phyloP scores from a whole-genome alignment of 2,329 filamentous ascomycete species.

The Colletotrichum sp. region DNA sequence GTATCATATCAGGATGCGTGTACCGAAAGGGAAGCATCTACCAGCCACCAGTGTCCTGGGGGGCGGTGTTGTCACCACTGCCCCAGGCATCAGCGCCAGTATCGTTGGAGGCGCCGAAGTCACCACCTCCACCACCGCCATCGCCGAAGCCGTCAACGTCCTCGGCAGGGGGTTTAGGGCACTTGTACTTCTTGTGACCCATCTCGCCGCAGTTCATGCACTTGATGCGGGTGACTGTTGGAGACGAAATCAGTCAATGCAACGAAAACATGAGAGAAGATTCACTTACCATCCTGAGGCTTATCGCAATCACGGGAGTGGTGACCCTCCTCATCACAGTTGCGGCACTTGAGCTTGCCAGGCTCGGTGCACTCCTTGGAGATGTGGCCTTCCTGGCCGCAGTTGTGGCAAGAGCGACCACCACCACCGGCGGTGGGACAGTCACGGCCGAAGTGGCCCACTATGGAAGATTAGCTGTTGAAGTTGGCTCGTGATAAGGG shows the following conservation, averaged over 20 bases:
- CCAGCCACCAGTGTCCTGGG: not conserved
- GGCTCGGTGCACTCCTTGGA: constrained; percentile 55
- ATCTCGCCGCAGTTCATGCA: constrained; percentile 61
- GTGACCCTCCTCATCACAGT: constrained; percentile 66
- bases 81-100: not conserved
- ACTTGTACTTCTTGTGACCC: constrained; percentile 47
- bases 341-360: constrained; percentile 59
- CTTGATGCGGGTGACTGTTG: constrained; percentile 55
- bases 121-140: constrained; percentile 1
- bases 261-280: not conserved
- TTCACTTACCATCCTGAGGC: constrained; percentile 56
- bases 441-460: constrained; percentile 69
- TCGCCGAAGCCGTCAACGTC: constrained; percentile 26
- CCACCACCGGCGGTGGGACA: constrained; percentile 67
- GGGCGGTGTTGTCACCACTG: not conserved
- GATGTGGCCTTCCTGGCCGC: constrained; percentile 66
- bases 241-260: constrained; percentile 24
- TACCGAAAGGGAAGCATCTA: not conserved
- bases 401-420: constrained; percentile 63
- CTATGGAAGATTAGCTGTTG: constrained; percentile 33
- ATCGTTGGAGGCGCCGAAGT: not conserved
- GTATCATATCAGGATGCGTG: not conserved
- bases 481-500: not conserved
- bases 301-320: constrained; percentile 66
- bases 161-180: constrained; percentile 35